Conservation (phyloP, 1,284 basidiomycete genomes). For the Tilletia setariae region DNA sequence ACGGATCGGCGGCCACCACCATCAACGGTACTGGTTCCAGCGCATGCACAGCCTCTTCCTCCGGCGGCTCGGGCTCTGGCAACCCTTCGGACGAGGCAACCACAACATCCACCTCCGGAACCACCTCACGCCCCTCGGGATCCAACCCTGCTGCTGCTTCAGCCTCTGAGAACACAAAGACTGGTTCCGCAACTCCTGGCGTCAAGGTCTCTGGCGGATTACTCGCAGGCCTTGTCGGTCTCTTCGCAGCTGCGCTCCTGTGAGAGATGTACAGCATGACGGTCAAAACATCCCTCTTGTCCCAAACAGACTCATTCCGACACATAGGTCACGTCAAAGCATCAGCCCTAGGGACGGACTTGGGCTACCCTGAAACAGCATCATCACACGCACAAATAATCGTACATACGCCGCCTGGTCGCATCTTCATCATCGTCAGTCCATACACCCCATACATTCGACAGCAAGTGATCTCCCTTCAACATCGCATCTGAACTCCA, state of each 20-base stretch:
- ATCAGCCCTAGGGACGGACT: no score
- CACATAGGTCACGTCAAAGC: neutral
- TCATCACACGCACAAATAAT: no score
- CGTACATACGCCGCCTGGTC: no score
- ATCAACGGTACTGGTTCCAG: neutral
- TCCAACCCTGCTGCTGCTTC: conserved; percentile 15
- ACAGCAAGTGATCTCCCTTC: no score
- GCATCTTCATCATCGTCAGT: no score
- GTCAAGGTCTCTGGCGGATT: conserved; percentile 9
- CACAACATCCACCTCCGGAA: conserved; percentile 16
- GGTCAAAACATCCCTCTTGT: neutral
- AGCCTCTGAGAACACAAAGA: neutral
- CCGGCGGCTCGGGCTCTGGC: neutral
- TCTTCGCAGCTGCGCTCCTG: conserved; percentile 14
- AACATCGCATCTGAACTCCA: no score
- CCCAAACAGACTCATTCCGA: neutral
- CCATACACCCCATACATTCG: no score
- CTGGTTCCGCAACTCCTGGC: neutral
- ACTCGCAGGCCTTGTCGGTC: conserved; percentile 12
- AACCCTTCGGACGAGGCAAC: conserved; percentile 1
- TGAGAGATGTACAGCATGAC: neutral
- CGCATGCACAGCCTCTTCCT: conserved; percentile 7
- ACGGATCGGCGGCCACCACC: neutral
- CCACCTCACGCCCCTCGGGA: conserved; percentile 20
- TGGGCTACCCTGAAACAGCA: no score